Evolutionary conservation across 2,329 filamentous ascomycete species (phyloP).

Genomic region (Pyricularia pennisetigena): DNA sequence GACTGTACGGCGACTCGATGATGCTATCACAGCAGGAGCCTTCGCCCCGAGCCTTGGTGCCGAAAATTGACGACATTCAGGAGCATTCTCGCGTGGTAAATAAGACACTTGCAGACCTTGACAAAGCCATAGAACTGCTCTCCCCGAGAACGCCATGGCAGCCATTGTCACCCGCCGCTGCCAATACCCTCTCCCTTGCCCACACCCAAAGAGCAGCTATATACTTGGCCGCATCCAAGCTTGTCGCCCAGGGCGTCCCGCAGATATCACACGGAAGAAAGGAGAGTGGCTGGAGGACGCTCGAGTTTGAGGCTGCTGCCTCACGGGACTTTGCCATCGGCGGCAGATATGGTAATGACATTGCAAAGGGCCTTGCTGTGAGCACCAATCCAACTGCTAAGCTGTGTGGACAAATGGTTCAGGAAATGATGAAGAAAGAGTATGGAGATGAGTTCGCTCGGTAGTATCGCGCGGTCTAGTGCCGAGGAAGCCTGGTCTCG

Average conservation of each 20-base stretch:
- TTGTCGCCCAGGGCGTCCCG: conserved; percentile 25
- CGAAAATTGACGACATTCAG: conserved; percentile 10
- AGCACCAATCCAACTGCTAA: conserved; percentile 60
- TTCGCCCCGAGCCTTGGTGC: conserved; percentile 29
- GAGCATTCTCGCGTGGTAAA: conserved; percentile 5
- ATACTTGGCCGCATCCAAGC: conserved; percentile 49
- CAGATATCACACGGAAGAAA: conserved; percentile 27
- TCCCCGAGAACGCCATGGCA: conserved; percentile 39
- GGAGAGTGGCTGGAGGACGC: conserved; percentile 38
- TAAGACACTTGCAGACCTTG: conserved; percentile 39
- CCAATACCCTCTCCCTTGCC: conserved; percentile 57
- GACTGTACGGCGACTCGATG: conserved; percentile 52
- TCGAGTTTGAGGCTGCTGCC: conserved; percentile 53
- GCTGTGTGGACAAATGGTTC: conserved; percentile 59
- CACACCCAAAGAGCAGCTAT: conserved; percentile 63
- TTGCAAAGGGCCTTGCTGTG: conserved; percentile 55
- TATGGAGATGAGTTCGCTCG: conserved; percentile 28
- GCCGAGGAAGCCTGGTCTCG: background rate
- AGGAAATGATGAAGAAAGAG: conserved; percentile 60
- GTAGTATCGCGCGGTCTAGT: background rate
- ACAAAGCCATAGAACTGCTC: conserved; percentile 47
- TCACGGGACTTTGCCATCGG: conserved; percentile 54
- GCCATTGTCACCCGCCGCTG: conserved; percentile 52
- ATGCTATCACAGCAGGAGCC: conserved; percentile 27
- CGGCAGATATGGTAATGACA: conserved; percentile 54